Evolutionary conservation across 371 early-diverging fungal genomes (phyloP).

Genomic region (Zychaea mexicana): DNA sequence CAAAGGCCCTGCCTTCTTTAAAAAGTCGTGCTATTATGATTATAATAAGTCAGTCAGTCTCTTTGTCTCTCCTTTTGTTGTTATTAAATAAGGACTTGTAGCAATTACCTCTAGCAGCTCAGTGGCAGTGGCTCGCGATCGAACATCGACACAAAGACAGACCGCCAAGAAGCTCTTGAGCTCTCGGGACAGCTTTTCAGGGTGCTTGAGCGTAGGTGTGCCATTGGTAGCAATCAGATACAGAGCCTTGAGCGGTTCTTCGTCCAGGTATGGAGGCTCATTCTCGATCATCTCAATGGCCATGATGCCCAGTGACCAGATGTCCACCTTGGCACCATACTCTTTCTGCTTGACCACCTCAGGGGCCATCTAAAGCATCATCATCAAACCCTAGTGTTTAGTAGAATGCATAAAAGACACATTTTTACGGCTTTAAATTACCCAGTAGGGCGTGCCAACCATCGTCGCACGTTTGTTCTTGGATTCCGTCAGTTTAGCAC

Average conservation of each 20-base stretch:
- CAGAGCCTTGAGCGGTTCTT: slow-evolving; percentile 92
- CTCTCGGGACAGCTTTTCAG: slow-evolving; percentile 77
- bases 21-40: slow-evolving; percentile 65
- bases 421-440: slow-evolving; percentile 1
- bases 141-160: slow-evolving; percentile 89
- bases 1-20: slow-evolving; percentile 62
- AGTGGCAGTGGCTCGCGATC: slow-evolving; percentile 79
- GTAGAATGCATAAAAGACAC: no score
- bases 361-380: slow-evolving; percentile 73
- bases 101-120: slow-evolving; percentile 77
- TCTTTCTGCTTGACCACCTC: slow-evolving; percentile 91
- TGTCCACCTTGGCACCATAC: slow-evolving; percentile 89
- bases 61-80: no score
- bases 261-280: slow-evolving; percentile 96
- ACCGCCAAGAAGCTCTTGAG: slow-evolving; percentile 88
- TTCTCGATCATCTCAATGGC: slow-evolving; percentile 98
- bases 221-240: slow-evolving; percentile 97
- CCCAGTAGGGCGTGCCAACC: slow-evolving; percentile 96
- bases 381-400: no score
- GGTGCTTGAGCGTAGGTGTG: slow-evolving; percentile 90
- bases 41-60: neutral
- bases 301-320: slow-evolving; percentile 95
- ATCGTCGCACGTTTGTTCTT: slow-evolving; percentile 91
- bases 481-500: slow-evolving; percentile 88
- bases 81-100: no score